Base-by-base conservation (phyloP, 2,329 filamentous ascomycete species). In the Arthrobotrys pseudoclavata region DNA sequence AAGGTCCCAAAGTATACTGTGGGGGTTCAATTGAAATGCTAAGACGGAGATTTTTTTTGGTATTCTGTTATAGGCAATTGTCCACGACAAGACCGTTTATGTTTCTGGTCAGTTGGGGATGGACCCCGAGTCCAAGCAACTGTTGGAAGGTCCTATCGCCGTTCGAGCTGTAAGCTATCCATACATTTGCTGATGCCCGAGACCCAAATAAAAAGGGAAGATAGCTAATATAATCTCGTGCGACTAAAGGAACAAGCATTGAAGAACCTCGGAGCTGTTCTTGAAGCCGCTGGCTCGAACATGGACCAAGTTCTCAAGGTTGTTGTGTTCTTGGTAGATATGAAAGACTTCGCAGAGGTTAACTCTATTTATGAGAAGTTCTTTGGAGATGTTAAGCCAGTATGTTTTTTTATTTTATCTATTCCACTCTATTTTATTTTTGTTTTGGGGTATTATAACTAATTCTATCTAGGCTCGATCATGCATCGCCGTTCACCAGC, bases 271-370 rank as follows among this genome's bases (percentile, higher is more conserved):
- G 88, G 91, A 84, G 92, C 92, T 50, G 93, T 98, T 71, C 89
- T 98, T 63, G 88, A 90, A 77, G 93, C 91, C 81, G 93, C 94
- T 24, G 93, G 92, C 67, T 94, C 92, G 22, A 89, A 88, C 64
- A 88, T 98, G 75, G 85, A 89, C 79, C 92, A 90, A 84, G 91
- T 97, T 55, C 92, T 97, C 85, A 97, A 97, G 88, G 92, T 94
- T 81, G 93, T 90, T 83, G 91, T 97, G 83, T 98, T 97, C 88
- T 86, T 98, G 79, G 91, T 91, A 62, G 92, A 96, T 85, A 98
- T 98, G 95, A 89, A 87, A 79, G 88, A 96, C 85, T 98, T 98
- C 83, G 90, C 88, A 61, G 89, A 90, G 83, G 92, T 93, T 90
- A 94, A 93, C 84, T 87, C 87, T 81, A 87, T 91, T 60, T 93